Conservation (phyloP, 2,329 filamentous ascomycete genomes). For the Sporothrix mexicana region DNA sequence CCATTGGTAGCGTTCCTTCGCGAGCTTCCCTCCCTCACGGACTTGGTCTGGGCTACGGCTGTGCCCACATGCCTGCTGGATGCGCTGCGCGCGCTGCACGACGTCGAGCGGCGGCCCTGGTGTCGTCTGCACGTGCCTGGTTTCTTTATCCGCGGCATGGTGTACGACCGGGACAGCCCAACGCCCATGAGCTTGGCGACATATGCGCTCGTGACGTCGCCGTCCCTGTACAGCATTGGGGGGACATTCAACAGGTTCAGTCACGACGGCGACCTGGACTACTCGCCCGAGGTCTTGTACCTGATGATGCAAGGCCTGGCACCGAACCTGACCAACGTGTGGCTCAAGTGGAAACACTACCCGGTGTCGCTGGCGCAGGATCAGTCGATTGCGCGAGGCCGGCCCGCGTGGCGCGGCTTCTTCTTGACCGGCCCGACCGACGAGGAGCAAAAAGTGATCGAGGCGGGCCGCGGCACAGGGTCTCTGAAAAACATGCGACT, state of each 20-base stretch:
- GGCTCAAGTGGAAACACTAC: background rate
- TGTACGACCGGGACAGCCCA: conserved; percentile 11
- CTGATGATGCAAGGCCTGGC: conserved; percentile 12
- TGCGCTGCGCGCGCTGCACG: background rate
- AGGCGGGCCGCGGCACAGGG: background rate
- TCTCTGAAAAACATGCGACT: background rate
- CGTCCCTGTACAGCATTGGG: background rate
- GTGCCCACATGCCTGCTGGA: background rate
- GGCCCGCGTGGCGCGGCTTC: background rate
- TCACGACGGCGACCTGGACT: background rate
- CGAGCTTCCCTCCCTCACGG: background rate
- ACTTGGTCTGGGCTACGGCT: background rate
- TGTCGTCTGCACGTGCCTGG: background rate
- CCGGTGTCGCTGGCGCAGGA: background rate
- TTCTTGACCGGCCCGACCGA: background rate
- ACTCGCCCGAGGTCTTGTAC: background rate
- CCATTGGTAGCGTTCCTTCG: background rate
- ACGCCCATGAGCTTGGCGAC: background rate
- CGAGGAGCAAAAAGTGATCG: background rate
- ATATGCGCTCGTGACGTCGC: conserved; percentile 4
- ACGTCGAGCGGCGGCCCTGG: background rate
- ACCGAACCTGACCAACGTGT: background rate
- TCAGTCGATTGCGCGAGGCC: background rate
- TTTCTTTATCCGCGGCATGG: background rate
- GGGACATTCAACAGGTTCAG: background rate